These are phyloP conservation scores for Pythium biforme DNA, from an alignment of 352 stramenopile species.

Conservation along the genomic window DNA sequence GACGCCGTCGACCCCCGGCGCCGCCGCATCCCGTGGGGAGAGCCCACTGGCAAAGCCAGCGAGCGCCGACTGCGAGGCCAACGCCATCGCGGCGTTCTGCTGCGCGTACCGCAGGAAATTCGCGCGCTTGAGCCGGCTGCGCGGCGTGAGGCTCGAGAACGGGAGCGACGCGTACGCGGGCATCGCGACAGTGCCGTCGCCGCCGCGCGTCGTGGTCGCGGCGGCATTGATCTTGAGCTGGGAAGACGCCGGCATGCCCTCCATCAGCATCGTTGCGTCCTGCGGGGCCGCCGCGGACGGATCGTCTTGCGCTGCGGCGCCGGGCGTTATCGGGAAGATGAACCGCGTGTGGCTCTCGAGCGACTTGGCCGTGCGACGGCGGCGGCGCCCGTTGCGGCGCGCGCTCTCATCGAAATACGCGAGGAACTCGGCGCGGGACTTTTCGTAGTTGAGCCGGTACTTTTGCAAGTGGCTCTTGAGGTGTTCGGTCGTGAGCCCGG, in stretches of 20 bases:
- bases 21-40: neutral
- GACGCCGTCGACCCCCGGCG: neutral
- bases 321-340: no score
- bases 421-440: slow-evolving; percentile 81
- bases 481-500: slow-evolving; percentile 81
- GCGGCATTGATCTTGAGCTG: slow-evolving; percentile 2
- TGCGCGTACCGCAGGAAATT: neutral
- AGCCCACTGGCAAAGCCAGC: neutral
- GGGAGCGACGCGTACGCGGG: neutral
- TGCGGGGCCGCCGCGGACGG: neutral
- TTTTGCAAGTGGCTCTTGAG: slow-evolving; percentile 89
- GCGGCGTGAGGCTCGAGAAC: slow-evolving; percentile 9
- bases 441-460: slow-evolving; percentile 87
- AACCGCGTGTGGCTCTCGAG: no score
- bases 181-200: neutral
- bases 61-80: neutral
- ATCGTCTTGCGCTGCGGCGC: no score
- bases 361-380: slow-evolving; percentile 23
- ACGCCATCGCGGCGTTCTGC: slow-evolving; percentile 1
- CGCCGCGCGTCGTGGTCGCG: neutral
- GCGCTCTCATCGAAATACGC: slow-evolving; percentile 83
- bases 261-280: neutral
- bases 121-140: slow-evolving; percentile 4
- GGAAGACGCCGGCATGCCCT: neutral
- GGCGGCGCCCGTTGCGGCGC: slow-evolving; percentile 35